Conservation (phyloP, 2,329 filamentous ascomycete species). For the Pyrenochaeta sp. region DNA sequence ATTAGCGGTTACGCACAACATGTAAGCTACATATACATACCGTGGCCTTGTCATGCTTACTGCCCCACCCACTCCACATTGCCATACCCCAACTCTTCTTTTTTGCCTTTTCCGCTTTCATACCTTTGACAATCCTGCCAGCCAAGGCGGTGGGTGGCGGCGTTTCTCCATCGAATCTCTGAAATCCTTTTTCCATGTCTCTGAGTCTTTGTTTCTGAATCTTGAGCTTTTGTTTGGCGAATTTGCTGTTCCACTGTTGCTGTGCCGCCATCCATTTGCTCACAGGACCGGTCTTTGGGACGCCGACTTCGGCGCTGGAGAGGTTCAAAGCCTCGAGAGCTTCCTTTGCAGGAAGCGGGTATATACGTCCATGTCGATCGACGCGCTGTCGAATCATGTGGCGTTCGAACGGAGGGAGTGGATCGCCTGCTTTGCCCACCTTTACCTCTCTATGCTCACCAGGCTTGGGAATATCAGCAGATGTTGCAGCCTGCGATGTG, state of each 20-base stretch:
- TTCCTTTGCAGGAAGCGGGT: conserved; percentile 69
- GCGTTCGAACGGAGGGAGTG: conserved; percentile 78
- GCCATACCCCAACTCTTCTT: conserved; percentile 78
- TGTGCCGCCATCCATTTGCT: conserved; percentile 84
- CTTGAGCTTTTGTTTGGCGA: conserved; percentile 71
- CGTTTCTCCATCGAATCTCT: conserved; percentile 73
- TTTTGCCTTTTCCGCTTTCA: conserved; percentile 60
- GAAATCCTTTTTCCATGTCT: conserved; percentile 76
- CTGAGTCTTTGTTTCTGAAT: conserved; percentile 77
- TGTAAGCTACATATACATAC: conserved; percentile 51
- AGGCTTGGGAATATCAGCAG: conserved; percentile 26
- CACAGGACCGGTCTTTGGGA: conserved; percentile 81
- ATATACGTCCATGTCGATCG: conserved; percentile 77
- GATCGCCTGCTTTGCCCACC: conserved; percentile 88
- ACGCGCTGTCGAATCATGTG: conserved; percentile 95
- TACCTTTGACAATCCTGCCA: conserved; percentile 67
- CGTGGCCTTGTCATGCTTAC: conserved; percentile 83
- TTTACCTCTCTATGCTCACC: conserved; percentile 21
- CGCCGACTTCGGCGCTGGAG: conserved; percentile 72
- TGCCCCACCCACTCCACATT: conserved; percentile 88
- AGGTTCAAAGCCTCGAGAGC: conserved; percentile 74
- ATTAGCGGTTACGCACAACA: too few relatives aligned
- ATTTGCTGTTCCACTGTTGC: conserved; percentile 76
- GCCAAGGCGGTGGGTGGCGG: conserved; percentile 87
- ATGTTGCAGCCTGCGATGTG: conserved; percentile 22